Conservation (phyloP, 768 basidiomycete genomes). For the Rhodocollybia butyracea region DNA sequence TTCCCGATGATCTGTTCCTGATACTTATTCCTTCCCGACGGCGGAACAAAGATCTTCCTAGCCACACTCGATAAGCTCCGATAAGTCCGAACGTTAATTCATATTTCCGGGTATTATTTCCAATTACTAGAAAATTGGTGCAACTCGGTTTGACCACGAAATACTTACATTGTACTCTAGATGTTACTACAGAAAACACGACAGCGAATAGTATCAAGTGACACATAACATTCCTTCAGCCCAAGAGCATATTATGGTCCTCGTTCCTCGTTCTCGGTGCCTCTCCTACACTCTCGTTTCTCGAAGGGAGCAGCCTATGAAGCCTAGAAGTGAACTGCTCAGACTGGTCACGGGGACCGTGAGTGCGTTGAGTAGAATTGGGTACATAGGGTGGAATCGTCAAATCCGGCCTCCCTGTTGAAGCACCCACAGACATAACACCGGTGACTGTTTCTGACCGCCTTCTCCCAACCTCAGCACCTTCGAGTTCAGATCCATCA, state of each 20-base stretch:
- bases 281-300: conserved; percentile 8
- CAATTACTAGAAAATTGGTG: not conserved
- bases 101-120: not conserved
- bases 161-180: not conserved
- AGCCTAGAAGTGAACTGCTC: conserved; percentile 3
- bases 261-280: not conserved
- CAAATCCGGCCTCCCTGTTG: conserved; percentile 1
- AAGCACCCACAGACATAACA: not conserved
- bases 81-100: not conserved
- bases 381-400: conserved; percentile 8
- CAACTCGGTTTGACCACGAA: conserved; percentile 1
- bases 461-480: not conserved
- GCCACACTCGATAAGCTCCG: not conserved
- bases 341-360: not conserved
- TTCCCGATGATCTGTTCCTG: not conserved
- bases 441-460: conserved; percentile 7
- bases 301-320: conserved; percentile 3
- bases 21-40: not conserved
- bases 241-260: conserved; percentile 6
- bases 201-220: not conserved
- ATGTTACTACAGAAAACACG: not conserved
- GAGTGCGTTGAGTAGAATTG: conserved; percentile 2
- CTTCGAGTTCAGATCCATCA: not conserved
- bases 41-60: not conserved
- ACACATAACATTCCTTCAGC: not conserved